phyloP scores from a whole-genome alignment of 768 basidiomycete species.

The Lactifluus subvellereus region DNA sequence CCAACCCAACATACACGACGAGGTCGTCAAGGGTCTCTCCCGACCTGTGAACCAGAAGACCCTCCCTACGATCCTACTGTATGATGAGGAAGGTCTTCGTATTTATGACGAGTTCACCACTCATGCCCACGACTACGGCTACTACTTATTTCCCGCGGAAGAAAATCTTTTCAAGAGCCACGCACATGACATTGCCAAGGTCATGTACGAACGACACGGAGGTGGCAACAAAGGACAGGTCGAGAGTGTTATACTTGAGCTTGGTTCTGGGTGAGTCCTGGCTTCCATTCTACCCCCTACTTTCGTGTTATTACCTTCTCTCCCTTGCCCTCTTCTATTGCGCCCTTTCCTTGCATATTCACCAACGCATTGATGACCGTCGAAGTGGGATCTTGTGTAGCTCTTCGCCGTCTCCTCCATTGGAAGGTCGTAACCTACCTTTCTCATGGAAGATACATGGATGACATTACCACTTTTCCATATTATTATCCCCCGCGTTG shows the following conservation, averaged over 20 bases:
- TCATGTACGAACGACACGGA: constrained; percentile 51
- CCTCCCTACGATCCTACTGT: constrained; percentile 79
- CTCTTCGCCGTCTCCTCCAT: background rate
- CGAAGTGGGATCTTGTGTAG: background rate
- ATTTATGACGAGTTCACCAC: constrained; percentile 85
- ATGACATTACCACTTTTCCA: no score
- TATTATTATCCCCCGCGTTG: background rate
- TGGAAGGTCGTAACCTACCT: background rate
- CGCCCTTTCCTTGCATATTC: background rate
- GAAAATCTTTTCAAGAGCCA: constrained; percentile 73
- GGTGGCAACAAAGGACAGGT: constrained; percentile 22
- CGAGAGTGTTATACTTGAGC: constrained; percentile 69
- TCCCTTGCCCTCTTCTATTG: background rate
- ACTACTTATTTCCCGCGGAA: constrained; percentile 89
- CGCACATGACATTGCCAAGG: constrained; percentile 65
- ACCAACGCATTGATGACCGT: no score
- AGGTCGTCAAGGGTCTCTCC: constrained; percentile 52
- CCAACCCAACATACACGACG: constrained; percentile 32
- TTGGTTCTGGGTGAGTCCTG: constrained; percentile 85
- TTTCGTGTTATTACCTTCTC: background rate
- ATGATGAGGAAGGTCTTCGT: constrained; percentile 79
- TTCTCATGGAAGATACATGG: background rate
- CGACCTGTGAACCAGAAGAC: constrained; percentile 50
- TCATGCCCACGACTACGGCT: constrained; percentile 65
- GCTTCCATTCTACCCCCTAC: background rate